Conservation (phyloP, 176 grass and related monocot genomes). For the Alopecurus myosuroides region DNA sequence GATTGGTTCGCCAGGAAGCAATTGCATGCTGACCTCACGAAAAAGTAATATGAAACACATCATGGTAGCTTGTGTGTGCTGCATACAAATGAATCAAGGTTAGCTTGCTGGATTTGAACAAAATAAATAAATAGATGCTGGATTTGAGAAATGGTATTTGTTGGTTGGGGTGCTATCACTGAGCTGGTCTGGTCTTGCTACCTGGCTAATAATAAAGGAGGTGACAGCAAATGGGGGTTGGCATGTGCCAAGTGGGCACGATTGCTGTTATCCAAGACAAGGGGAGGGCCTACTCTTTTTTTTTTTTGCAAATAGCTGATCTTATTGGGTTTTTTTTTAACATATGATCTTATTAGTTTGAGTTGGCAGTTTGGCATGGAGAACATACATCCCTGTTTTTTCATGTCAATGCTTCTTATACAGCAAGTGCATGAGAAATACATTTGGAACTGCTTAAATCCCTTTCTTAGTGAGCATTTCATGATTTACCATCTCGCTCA, state of each 20-base stretch:
- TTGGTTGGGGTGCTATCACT: constrained; percentile 24
- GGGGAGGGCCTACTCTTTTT: not conserved
- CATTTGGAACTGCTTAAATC: not conserved
- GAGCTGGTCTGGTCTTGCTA: constrained; percentile 18
- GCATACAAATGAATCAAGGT: constrained; percentile 16
- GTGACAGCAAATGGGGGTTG: constrained; percentile 38
- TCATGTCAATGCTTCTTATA: not conserved
- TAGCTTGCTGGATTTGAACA: constrained; percentile 13
- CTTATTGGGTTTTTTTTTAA: too few species aligned
- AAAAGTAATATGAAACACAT: constrained; percentile 5
- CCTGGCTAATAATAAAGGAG: constrained; percentile 1
- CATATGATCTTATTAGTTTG: not conserved
- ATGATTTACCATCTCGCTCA: not conserved
- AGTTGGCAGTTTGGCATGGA: not conserved
- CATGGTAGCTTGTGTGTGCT: constrained; percentile 17
- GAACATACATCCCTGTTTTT: not conserved
- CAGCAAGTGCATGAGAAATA: not conserved
- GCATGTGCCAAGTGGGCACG: constrained; percentile 30
- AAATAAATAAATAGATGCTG: not conserved
- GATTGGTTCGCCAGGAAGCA: not conserved
- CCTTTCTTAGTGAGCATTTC: not conserved
- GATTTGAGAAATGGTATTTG: not conserved
- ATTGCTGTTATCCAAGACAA: constrained; percentile 12
- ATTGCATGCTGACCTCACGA: constrained; percentile 12
- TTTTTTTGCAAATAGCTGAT: not conserved